Evolutionary conservation across 148 eudicot species (phyloP).

Genomic region (Rhododendron kiyosumense): DNA sequence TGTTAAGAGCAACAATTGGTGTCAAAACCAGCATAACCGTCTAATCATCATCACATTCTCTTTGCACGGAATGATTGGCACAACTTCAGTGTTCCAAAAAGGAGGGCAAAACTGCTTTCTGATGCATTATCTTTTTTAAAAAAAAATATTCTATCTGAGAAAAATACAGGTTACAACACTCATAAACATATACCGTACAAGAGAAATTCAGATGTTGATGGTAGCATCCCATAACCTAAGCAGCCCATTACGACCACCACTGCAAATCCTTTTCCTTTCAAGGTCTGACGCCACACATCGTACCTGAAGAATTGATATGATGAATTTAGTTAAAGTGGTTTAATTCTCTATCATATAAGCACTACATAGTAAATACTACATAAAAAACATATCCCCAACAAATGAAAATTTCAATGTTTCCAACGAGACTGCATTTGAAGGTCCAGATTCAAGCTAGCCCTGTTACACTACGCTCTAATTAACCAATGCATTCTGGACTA

Average conservation of each 20-base stretch:
- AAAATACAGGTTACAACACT: conserved; percentile 10
- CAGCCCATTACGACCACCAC: conserved; percentile 89
- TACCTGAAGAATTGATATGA: conserved; percentile 28
- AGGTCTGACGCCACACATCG: conserved; percentile 83
- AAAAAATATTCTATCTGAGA: neutral
- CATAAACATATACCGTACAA: conserved; percentile 4
- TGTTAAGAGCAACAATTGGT: neutral
- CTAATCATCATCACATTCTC: neutral
- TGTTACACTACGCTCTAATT: neutral
- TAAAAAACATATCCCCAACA: neutral
- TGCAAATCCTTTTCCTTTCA: conserved; percentile 95
- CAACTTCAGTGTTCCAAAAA: neutral
- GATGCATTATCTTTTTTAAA: neutral
- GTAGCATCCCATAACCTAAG: conserved; percentile 97
- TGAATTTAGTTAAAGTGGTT: neutral
- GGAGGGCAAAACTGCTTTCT: neutral
- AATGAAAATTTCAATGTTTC: neutral
- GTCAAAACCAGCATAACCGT: neutral
- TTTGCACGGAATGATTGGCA: neutral
- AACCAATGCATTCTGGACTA: neutral
- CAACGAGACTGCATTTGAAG: neutral
- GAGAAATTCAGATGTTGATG: conserved; percentile 57
- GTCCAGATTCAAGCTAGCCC: neutral
- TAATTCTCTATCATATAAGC: neutral
- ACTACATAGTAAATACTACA: neutral